These are phyloP conservation scores for Aspergillus carbonarius DNA, from an alignment of 2,329 filamentous ascomycete genomes.

Conservation along the genomic window DNA sequence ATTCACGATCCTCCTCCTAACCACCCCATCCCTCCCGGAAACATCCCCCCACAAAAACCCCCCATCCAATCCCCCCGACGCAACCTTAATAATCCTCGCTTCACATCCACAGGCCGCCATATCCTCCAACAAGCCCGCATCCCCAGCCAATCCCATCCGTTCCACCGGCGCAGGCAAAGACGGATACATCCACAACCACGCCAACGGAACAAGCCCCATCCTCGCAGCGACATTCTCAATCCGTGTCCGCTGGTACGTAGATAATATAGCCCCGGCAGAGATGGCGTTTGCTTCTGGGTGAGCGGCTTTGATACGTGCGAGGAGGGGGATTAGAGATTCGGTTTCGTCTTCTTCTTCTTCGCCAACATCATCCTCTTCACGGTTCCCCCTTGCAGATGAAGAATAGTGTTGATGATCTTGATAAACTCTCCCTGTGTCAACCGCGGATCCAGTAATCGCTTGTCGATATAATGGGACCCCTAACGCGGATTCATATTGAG, in stretches of 20 bases:
- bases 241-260: constrained; percentile 93
- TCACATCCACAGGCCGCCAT: constrained; percentile 78
- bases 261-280: constrained; percentile 87
- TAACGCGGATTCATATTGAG: constrained; percentile 77
- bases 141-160: constrained; percentile 12
- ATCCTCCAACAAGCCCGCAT: constrained; percentile 66
- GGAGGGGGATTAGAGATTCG: constrained; percentile 76
- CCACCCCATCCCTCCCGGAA: constrained; percentile 48
- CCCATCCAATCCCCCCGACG: constrained; percentile 83
- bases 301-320: constrained; percentile 62
- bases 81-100: constrained; percentile 92
- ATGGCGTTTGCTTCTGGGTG: constrained; percentile 85
- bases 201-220: constrained; percentile 76
- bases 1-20: constrained; percentile 50
- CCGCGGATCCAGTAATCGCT: constrained; percentile 69
- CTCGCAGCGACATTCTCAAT: constrained; percentile 88
- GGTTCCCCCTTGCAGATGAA: background rate
- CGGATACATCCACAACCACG: constrained; percentile 92
- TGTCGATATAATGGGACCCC: constrained; percentile 80
- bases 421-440: constrained; percentile 73
- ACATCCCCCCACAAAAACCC: constrained; percentile 79
- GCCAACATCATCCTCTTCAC: background rate
- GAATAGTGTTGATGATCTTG: constrained; percentile 9
- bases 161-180: constrained; percentile 57
- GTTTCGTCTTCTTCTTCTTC: constrained; percentile 68